Percentiles rank a stretch among this genome's conserved stretches.
phyloP scores from a whole-genome alignment of 495 filamentous ascomycete genomes.

The Aspergillus nanangensis region DNA sequence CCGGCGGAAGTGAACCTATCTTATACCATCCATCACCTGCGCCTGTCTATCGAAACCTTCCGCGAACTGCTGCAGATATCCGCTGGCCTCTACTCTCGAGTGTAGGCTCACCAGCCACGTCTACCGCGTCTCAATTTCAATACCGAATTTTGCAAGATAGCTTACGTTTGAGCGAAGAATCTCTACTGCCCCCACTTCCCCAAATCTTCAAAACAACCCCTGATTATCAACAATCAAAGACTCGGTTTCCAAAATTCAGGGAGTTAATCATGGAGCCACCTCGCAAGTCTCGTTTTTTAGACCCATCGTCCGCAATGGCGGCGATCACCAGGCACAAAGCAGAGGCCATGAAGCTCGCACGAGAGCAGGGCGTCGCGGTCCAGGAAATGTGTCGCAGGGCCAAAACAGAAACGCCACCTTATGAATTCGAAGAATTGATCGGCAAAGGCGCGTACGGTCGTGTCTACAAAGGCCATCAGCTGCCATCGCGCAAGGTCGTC shows the following conservation, averaged over 20 bases:
- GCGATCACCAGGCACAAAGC: conserved; percentile 46
- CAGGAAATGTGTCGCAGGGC: conserved; percentile 45
- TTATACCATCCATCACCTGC: neutral
- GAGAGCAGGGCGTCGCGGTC: conserved; percentile 44
- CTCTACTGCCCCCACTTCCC: neutral
- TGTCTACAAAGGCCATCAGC: conserved; percentile 75
- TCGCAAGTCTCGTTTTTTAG: conserved; percentile 32
- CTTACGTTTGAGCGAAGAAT: neutral
- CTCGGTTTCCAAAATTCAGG: neutral
- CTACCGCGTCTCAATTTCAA: neutral
- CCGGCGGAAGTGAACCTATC: conserved; percentile 1
- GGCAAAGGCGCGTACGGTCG: conserved; percentile 95
- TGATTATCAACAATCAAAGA: neutral
- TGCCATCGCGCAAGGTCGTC: conserved; percentile 60
- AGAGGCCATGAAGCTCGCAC: conserved; percentile 44
- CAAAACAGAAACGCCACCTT: conserved; percentile 50
- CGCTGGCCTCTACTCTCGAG: too few relatives aligned
- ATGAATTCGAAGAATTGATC: conserved; percentile 82
- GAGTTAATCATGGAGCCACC: conserved; percentile 14
- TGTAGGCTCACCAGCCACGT: too few relatives aligned
- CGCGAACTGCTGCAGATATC: too few relatives aligned
- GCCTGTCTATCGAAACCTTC: too few relatives aligned
- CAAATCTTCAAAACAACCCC: neutral
- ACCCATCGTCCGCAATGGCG: conserved; percentile 43
- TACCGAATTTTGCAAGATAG: neutral